A percentile compares a stretch with the other conserved stretches of the same genome.
Conservation (phyloP, 2,329 filamentous ascomycete species). For the Cercospora citrullina region DNA sequence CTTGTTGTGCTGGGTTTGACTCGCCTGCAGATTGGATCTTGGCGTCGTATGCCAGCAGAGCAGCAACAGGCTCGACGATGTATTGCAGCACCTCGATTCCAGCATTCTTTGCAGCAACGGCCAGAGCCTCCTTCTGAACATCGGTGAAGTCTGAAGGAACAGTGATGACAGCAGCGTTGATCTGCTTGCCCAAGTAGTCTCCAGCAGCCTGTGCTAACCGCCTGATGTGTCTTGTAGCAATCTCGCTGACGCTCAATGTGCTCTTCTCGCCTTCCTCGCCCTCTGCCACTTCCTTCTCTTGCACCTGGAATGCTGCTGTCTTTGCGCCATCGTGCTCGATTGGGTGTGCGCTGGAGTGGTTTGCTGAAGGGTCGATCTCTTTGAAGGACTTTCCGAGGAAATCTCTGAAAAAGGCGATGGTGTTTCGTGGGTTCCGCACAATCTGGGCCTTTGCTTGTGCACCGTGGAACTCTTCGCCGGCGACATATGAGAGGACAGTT, state of each 20-base stretch:
- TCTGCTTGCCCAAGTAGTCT: slow-evolving; percentile 87
- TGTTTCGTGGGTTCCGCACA: slow-evolving; percentile 88
- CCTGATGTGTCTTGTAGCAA: slow-evolving; percentile 79
- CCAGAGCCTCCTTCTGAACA: slow-evolving; percentile 78
- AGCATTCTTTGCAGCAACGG: slow-evolving; percentile 73
- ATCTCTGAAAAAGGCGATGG: slow-evolving; percentile 92
- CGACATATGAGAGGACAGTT: slow-evolving; percentile 88
- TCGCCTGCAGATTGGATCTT: slow-evolving; percentile 46
- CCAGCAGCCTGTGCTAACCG: slow-evolving; percentile 80
- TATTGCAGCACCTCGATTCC: slow-evolving; percentile 88
- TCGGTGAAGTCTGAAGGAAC: slow-evolving; percentile 92
- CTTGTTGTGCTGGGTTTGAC: slow-evolving; percentile 68
- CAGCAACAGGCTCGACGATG: slow-evolving; percentile 86
- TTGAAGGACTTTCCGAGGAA: slow-evolving; percentile 93
- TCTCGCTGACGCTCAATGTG: slow-evolving; percentile 73
- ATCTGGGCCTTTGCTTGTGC: slow-evolving; percentile 93
- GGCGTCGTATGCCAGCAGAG: slow-evolving; percentile 87
- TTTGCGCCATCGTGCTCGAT: slow-evolving; percentile 65
- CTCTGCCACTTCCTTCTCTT: slow-evolving; percentile 54
- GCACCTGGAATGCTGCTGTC: slow-evolving; percentile 73
- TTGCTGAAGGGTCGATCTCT: slow-evolving; percentile 92
- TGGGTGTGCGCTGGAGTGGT: slow-evolving; percentile 90
- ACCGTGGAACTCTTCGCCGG: slow-evolving; percentile 95
- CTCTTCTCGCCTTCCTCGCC: slow-evolving; percentile 59
- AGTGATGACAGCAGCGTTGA: slow-evolving; percentile 92